These are phyloP conservation scores for Acidomyces sp. DNA, from an alignment of 495 filamentous ascomycete genomes.

Conservation along the genomic window DNA sequence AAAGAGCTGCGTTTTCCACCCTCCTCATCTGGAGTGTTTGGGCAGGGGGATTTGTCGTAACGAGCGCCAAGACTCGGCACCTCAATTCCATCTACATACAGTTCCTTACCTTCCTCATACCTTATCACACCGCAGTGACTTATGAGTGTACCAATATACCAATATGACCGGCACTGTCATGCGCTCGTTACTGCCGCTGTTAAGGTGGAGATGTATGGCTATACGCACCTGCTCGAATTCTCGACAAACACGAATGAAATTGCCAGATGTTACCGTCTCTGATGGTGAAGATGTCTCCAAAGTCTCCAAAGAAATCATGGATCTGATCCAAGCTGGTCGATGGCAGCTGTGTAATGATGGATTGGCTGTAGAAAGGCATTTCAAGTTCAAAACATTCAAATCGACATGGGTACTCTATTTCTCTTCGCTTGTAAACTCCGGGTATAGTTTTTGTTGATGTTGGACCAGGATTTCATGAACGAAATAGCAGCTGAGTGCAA, in stretches of 20 bases:
- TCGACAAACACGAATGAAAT: neutral
- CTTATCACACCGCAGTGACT: neutral
- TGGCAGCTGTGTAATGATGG: conserved; percentile 16
- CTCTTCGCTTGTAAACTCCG: neutral
- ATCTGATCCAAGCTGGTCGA: conserved; percentile 4
- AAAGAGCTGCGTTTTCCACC: too few species aligned
- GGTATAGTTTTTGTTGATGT: conserved; percentile 1
- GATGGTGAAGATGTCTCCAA: neutral
- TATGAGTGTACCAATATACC: neutral
- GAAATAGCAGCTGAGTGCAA: conserved; percentile 20
- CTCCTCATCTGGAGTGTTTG: too few species aligned
- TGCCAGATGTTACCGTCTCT: conserved; percentile 1
- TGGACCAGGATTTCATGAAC: conserved; percentile 22
- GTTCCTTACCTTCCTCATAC: too few species aligned
- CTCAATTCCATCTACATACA: too few species aligned
- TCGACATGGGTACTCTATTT: conserved; percentile 15
- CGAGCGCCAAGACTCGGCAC: too few species aligned
- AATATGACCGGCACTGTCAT: neutral
- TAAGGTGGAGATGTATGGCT: neutral
- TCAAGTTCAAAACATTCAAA: conserved; percentile 23
- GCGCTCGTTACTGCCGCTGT: neutral
- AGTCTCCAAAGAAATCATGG: neutral
- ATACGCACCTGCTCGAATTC: neutral
- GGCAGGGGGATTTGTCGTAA: too few species aligned
- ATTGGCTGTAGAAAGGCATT: conserved; percentile 14